These are phyloP conservation scores for Colletotrichum spinosum DNA, from an alignment of 2,329 filamentous ascomycete species.

Conservation along the genomic window DNA sequence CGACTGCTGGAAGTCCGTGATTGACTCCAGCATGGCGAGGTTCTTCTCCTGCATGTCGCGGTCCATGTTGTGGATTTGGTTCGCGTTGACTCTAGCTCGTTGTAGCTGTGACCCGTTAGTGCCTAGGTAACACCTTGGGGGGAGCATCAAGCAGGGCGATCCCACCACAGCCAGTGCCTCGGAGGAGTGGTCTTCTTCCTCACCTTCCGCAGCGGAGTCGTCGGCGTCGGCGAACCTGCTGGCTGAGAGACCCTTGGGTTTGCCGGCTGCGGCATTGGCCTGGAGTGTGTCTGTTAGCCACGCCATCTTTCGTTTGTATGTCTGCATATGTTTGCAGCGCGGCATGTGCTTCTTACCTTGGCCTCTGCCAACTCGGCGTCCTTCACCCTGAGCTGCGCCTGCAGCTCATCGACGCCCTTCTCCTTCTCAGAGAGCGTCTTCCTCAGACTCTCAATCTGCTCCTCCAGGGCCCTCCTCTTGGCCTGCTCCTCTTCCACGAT, in stretches of 20 bases:
- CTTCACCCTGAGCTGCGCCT: slow-evolving; percentile 70
- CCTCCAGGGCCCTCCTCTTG: slow-evolving; percentile 64
- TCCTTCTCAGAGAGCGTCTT: slow-evolving; percentile 60
- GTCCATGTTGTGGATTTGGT: slow-evolving; percentile 65
- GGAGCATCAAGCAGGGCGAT: slow-evolving; percentile 59
- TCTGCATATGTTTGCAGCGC: slow-evolving; percentile 27
- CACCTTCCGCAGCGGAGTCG: slow-evolving; percentile 62
- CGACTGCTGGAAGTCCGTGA: slow-evolving; percentile 39
- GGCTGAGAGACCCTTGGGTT: slow-evolving; percentile 63
- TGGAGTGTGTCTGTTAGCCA: slow-evolving; percentile 42
- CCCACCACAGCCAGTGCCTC: slow-evolving; percentile 76
- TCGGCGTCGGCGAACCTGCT: slow-evolving; percentile 64
- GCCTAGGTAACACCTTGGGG: slow-evolving; percentile 37
- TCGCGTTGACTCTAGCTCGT: slow-evolving; percentile 52
- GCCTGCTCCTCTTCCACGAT: slow-evolving; percentile 69
- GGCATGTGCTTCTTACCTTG: slow-evolving; percentile 56
- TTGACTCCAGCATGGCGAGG: slow-evolving; percentile 47
- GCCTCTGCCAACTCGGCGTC: slow-evolving; percentile 73
- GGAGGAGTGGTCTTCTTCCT: slow-evolving; percentile 73
- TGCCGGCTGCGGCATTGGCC: slow-evolving; percentile 57
- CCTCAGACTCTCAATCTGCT: slow-evolving; percentile 59
- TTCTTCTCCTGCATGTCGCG: slow-evolving; percentile 68
- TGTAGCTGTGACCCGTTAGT: slow-evolving; percentile 42
- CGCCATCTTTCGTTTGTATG: slow-evolving; percentile 34
- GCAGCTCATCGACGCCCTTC: slow-evolving; percentile 61